Evolutionary conservation across 331 rosid genomes (phyloP), one percentile per base, ranked within the genome.

Genomic region (Arachis monticola): DNA sequence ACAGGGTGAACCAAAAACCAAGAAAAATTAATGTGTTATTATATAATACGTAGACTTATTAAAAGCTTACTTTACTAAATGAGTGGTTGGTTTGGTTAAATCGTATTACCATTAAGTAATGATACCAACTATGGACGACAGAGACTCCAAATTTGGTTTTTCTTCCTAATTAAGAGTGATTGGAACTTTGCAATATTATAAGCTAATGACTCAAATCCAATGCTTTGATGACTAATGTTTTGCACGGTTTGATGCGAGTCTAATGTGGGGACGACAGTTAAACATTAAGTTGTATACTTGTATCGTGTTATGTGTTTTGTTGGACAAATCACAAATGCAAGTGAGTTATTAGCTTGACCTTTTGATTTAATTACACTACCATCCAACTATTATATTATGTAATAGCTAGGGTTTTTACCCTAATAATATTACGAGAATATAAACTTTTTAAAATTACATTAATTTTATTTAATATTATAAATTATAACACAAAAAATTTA

Each of bases 81-180:
- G 31, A 68, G 75, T 74, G 41, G 78, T 73, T 77, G 60, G 77
- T 9, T 46, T 77, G 45, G 59, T 38, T 60, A 41, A 7, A 22
- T 60, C 70, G 50, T 9, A 67, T 3, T 38, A 50, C 27, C 42
- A 67, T 4, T 2, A 0, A 30, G 6, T 45, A 63, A 67, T 35
- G 50, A 40, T 47, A 74, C 41, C 59, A 77, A 75, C 73, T 13
- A 13, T 76, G 9, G 48, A 42, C 60, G 73, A 80, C 2, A 69
- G 9, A 52, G 74, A 69, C 35, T 14, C 1, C 47, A 48, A 64
- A 0, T 51, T 65, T 14, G 65, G 70, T 46, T 63, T 74, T 63
- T n/a, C 0, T 60, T 62, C 6, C 6, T 58, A 4, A 10, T 11
- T 5, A 47, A 55, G 67, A 57, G n/a, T n/a, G 35, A 75, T 32